Evolutionary conservation across 2,329 filamentous ascomycete species (phyloP).

Genomic region (Fusarium torreyae): DNA sequence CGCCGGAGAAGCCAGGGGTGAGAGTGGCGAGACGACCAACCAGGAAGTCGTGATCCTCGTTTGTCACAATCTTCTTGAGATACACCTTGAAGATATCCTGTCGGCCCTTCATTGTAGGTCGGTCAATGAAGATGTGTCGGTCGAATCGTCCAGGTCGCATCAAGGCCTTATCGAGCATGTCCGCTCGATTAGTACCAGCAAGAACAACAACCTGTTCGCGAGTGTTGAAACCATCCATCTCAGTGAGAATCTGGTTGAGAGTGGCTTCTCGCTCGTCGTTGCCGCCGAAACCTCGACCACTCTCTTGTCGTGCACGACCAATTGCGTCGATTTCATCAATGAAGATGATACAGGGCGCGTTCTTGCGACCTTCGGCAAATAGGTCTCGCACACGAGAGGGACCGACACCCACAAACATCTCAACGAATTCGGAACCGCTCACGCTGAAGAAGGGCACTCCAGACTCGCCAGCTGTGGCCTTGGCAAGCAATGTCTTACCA

Average conservation of each 20-base stretch:
- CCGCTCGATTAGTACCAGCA: conserved; percentile 95
- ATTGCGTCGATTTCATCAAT: conserved; percentile 99
- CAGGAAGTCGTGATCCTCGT: conserved; percentile 89
- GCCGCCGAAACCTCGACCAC: conserved; percentile 80
- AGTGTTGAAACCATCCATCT: conserved; percentile 99
- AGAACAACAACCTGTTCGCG: conserved; percentile 96
- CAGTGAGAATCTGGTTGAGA: conserved; percentile 97
- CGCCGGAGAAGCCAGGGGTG: conserved; percentile 96
- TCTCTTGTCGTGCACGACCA: conserved; percentile 88
- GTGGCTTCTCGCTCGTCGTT: conserved; percentile 98
- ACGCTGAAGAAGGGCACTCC: conserved; percentile 98
- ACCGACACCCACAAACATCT: conserved; percentile 99
- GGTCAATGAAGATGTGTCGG: conserved; percentile 94
- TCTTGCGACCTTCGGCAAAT: conserved; percentile 95
- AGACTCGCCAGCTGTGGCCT: conserved; percentile 97
- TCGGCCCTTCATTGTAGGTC: conserved; percentile 95
- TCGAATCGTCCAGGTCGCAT: conserved; percentile 98
- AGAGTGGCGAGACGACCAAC: conserved; percentile 91
- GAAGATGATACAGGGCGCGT: conserved; percentile 98
- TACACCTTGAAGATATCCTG: conserved; percentile 98
- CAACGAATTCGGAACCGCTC: conserved; percentile 98
- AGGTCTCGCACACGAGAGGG: conserved; percentile 95
- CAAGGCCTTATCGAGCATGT: conserved; percentile 93
- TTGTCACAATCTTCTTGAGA: conserved; percentile 92
- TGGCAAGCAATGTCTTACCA: conserved; percentile 96